phyloP scores from a whole-genome alignment of 495 filamentous ascomycete species.

The Podospora fimiseda region DNA sequence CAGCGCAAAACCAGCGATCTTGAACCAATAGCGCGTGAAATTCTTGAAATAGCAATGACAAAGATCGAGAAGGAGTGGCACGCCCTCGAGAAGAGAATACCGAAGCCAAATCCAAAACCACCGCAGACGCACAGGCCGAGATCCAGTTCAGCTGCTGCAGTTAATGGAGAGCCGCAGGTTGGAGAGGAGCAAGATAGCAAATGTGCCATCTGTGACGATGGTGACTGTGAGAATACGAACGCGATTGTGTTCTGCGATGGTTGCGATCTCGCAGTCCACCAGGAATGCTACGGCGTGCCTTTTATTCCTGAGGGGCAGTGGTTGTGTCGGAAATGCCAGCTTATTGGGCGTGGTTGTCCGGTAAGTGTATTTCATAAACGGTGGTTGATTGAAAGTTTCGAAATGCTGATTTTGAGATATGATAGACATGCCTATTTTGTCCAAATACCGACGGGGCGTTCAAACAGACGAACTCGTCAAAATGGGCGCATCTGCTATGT shows the following conservation, averaged over 20 bases:
- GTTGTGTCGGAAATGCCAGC: slow-evolving; percentile 94
- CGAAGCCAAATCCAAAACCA: slow-evolving; percentile 91
- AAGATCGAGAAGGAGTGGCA: slow-evolving; percentile 99
- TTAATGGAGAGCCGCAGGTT: slow-evolving; percentile 79
- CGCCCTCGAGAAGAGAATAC: slow-evolving; percentile 89
- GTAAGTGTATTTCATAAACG: slow-evolving; percentile 42
- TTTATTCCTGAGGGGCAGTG: slow-evolving; percentile 99
- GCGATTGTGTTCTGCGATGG: slow-evolving; percentile 99
- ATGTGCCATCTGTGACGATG: slow-evolving; percentile 96
- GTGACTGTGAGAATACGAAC: slow-evolving; percentile 99
- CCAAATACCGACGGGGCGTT: slow-evolving; percentile 97
- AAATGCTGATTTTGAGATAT: not conserved
- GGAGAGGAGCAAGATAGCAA: slow-evolving; percentile 96
- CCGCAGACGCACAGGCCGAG: slow-evolving; percentile 85
- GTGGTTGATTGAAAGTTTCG: slow-evolving; percentile 1
- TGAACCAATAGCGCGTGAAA: slow-evolving; percentile 78
- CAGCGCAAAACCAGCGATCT: slow-evolving; percentile 64
- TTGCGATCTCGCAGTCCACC: slow-evolving; percentile 94
- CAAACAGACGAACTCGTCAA: slow-evolving; percentile 90
- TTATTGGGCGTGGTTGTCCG: slow-evolving; percentile 83
- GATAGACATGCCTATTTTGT: slow-evolving; percentile 92
- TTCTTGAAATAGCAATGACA: slow-evolving; percentile 96
- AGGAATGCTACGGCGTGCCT: slow-evolving; percentile 98
- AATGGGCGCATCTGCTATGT: slow-evolving; percentile 95
- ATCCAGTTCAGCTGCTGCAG: slow-evolving; percentile 85